Evolutionary conservation across 768 basidiomycete genomes (phyloP).

Genomic region (Hypholoma fasciculare): DNA sequence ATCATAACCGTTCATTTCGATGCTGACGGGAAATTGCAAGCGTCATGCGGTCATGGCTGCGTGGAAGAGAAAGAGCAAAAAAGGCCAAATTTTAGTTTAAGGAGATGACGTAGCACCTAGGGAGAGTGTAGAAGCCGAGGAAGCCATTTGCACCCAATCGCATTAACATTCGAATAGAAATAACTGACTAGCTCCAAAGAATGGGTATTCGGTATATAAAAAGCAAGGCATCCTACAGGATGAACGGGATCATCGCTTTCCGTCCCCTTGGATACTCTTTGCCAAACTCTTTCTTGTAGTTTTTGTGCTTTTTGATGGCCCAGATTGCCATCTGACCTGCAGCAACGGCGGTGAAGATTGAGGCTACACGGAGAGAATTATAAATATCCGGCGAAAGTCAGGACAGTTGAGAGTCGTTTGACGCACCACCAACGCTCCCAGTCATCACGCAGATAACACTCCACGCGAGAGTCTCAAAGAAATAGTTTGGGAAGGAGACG

Average conservation of each 20-base stretch:
- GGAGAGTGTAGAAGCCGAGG: no score
- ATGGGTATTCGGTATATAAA: neutral
- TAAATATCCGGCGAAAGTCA: neutral
- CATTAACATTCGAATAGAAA: no score
- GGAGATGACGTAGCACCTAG: no score
- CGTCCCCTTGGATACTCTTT: conserved; percentile 73
- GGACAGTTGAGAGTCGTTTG: neutral
- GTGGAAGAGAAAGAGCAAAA: no score
- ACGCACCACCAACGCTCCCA: conserved; percentile 70
- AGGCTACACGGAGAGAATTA: conserved; percentile 4
- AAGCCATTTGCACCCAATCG: no score
- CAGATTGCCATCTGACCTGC: conserved; percentile 75
- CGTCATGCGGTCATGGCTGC: no score
- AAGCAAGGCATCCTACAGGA: conserved; percentile 37
- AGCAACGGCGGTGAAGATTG: conserved; percentile 58
- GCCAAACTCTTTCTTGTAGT: conserved; percentile 94
- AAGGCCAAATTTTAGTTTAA: no score
- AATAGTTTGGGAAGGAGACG: conserved; percentile 93
- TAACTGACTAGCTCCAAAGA: no score
- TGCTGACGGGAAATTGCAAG: no score
- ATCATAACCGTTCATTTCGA: no score
- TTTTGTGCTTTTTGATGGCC: conserved; percentile 88
- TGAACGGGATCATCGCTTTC: conserved; percentile 80
- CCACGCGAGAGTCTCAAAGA: conserved; percentile 88
- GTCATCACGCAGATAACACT: conserved; percentile 72